These are phyloP conservation scores for Fistulinella cinereoalba DNA, from an alignment of 1,284 basidiomycete genomes.

Conservation along the genomic window DNA sequence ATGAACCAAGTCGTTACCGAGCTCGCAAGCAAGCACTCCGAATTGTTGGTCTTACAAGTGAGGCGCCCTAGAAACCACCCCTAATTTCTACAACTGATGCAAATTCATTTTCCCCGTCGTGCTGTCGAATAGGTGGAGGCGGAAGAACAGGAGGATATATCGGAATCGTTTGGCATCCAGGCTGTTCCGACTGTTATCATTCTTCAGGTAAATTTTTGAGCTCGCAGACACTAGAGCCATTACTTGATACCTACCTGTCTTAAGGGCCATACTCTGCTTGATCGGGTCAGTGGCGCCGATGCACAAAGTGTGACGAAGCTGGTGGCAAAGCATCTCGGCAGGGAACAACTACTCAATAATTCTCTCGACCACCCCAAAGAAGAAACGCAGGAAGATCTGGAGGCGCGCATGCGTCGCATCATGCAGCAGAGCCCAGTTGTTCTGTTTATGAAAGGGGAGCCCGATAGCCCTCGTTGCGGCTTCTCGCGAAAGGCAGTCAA, in stretches of 20 bases:
- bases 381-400: constrained; percentile 59
- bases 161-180: constrained; percentile 92
- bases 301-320: constrained; percentile 64
- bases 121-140: constrained; percentile 73
- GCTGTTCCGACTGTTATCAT: constrained; percentile 88
- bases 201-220: constrained; percentile 58
- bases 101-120: neutral
- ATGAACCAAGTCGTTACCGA: constrained; percentile 80
- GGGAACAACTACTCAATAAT: constrained; percentile 36
- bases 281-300: constrained; percentile 82
- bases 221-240: neutral
- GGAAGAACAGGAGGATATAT: constrained; percentile 83
- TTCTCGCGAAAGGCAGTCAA: constrained; percentile 89
- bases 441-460: constrained; percentile 97
- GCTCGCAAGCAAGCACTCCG: constrained; percentile 69
- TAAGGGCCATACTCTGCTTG: constrained; percentile 88
- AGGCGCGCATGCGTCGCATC: constrained; percentile 56
- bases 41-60: constrained; percentile 75
- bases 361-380: constrained; percentile 34
- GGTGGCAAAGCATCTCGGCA: constrained; percentile 54
- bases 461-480: constrained; percentile 84
- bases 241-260: neutral
- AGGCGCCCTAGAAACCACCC: constrained; percentile 17
- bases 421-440: constrained; percentile 78
- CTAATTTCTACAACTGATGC: neutral